Base-by-base conservation (phyloP, 1,284 basidiomycete genomes). In the Cutaneotrichosporon sp. region DNA sequence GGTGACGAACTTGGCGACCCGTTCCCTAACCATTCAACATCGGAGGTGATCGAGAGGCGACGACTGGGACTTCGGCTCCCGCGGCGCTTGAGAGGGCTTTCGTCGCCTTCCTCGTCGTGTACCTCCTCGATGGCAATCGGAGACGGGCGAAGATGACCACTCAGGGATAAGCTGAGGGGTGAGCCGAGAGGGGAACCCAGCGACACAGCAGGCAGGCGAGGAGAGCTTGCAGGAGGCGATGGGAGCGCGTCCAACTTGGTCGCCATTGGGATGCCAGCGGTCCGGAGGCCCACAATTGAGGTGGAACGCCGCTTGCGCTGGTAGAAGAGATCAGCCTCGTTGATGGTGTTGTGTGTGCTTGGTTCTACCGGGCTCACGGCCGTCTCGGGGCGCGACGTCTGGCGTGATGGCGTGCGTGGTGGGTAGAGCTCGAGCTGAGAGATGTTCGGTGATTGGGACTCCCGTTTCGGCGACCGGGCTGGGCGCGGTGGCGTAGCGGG, bases 271-370 rank as follows among this genome's bases (percentile, higher is more conserved):
- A 50, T 14, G 49, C 11, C 22, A 6, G 26, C 6, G 5, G 22
- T 30, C 11, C 26, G 49, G 14, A 26, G 22, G 11, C 49, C 49
- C 11, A 50, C 49, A 11, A 22, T 13, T 11, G 49, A 22, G 22
- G 49, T 26, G 14, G 22, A 30, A 30, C 49, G 22, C 10, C 49
- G 49, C 21, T 26, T 49, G 8, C 22, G 49, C 49, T 53, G 51
- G 51, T 32, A 53, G 51, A 53, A 53, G 9, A 53, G 51, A 13
- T 53, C 51, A 6, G 31, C 51, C 31, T 53, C 51, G 18, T 53
- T 34, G 18, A 53, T 53, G 13, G 51, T 32, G 26, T 53, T 30
- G 30, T 53, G 51, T 31, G 30, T 18, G 18, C 30, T 31, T 13
- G 51, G 31, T 16, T 53, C 50, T 52, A 16, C 31, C 13, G 49